Evolutionary conservation across 1,139 yeast species (phyloP), one percentile per base, ranked within the genome.

Genomic region (Magnusiomyces ingens): DNA sequence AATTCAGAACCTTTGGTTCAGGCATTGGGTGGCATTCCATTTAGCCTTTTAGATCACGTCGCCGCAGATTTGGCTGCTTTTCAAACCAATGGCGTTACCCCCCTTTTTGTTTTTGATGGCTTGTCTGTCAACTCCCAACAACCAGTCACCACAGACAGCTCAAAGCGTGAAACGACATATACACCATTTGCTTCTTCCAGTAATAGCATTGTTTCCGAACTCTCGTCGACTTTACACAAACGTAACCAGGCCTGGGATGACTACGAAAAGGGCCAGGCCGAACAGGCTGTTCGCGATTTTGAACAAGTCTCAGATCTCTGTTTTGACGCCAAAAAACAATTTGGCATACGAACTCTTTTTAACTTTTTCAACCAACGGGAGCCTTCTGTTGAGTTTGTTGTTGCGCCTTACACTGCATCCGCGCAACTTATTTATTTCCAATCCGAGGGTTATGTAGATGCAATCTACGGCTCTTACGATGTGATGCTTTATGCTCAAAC

Each of bases 381-480:
- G 2, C 40, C 48, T 17, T 22, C 48, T 15, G 72, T 88, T 29
- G 85, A 83, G 58, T 91, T 79, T 64, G 69, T 89, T 57, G 80
- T 90, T 17, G 85, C 95, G 36, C 99, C 99, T 1, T 90, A 84
- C 64, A 78, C 83, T 54, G 81, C 97, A 0, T 82, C 90, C 67
- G 81, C 86, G 52, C 98, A 93, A 69, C 74, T 93, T 61, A 80
- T 88, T 10, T 89, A 88, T 63, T 74, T 78, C 59, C 60, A 58
- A 37, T 77, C 76, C 53, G 75, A 70, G 32, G 75, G 73, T 2
- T 69, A 76, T 45, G 79, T 91, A 53, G 95, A 91, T 67, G 82
- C 87, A 1, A 80, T 91, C 41, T 89, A 82, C 67, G 95, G 95
- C 1, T 85, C 96, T 10, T 83, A 91, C 1, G 98, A 93, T 62